Evolutionary conservation across 768 basidiomycete species (phyloP).

Genomic region (Cyathus striatus): DNA sequence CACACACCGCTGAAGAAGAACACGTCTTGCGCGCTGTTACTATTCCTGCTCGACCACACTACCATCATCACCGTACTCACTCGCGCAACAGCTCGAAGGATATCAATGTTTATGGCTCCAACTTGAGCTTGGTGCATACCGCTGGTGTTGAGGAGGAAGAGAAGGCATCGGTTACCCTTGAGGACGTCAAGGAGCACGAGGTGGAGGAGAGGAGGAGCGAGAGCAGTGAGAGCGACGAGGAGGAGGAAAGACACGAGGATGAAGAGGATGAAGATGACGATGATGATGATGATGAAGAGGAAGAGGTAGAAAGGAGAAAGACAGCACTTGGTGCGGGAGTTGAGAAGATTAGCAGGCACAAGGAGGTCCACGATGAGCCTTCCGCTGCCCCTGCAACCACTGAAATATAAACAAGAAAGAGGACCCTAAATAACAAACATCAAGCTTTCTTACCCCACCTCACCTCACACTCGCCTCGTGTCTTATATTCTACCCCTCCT

Average conservation of each 20-base stretch:
- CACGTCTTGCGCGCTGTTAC: constrained; percentile 27
- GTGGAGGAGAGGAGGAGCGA: too few species aligned
- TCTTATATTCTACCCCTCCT: too few species aligned
- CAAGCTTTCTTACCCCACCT: too few species aligned
- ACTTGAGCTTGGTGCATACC: background rate
- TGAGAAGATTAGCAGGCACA: constrained; percentile 45
- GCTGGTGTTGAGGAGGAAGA: background rate
- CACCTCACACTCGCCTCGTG: too few species aligned
- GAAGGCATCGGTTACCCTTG: constrained; percentile 7
- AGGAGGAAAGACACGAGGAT: too few species aligned
- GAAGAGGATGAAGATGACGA: constrained; percentile 14
- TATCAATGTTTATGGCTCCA: too few species aligned
- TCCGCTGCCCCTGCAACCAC: too few species aligned
- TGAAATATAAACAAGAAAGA: too few species aligned
- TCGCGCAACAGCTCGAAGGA: constrained; percentile 1
- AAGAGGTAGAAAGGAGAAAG: constrained; percentile 19
- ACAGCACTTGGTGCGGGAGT: constrained; percentile 39
- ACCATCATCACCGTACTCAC: constrained; percentile 18
- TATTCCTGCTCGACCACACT: constrained; percentile 25
- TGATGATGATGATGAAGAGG: constrained; percentile 10
- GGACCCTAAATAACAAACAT: too few species aligned
- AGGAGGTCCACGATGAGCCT: constrained; percentile 3
- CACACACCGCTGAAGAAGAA: constrained; percentile 10
- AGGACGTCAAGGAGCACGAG: too few species aligned
- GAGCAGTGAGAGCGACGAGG: too few species aligned